Evolutionary conservation across 2,329 filamentous ascomycete species (phyloP).

Genomic region (Neofusicoccum ribis): DNA sequence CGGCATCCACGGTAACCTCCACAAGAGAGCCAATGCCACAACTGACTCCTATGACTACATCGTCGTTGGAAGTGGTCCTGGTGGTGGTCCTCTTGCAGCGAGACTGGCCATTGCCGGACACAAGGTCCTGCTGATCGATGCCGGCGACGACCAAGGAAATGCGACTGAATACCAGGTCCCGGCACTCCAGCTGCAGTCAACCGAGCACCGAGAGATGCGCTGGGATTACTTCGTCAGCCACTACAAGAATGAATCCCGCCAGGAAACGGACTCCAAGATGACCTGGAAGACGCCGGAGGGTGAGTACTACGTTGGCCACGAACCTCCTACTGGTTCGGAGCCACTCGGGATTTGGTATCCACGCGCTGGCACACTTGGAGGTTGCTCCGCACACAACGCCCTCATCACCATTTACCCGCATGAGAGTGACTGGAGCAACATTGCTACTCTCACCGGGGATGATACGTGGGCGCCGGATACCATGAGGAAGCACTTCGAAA

Average conservation of each 20-base stretch:
- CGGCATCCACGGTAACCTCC: too few species aligned
- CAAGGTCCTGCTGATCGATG: constrained; percentile 61
- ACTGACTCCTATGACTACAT: constrained; percentile 57
- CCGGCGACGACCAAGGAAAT: constrained; percentile 58
- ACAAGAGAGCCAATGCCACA: too few species aligned
- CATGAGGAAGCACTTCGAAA: constrained; percentile 59
- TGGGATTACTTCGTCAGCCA: constrained; percentile 68
- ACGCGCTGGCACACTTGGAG: constrained; percentile 57
- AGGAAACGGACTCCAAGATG: constrained; percentile 61
- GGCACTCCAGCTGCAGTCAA: constrained; percentile 54
- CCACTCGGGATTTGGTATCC: constrained; percentile 60
- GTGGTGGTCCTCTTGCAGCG: constrained; percentile 59
- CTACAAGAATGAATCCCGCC: constrained; percentile 56
- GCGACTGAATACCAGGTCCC: constrained; percentile 53
- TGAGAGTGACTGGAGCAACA: constrained; percentile 61
- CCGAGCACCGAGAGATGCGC: constrained; percentile 56
- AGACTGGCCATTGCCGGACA: constrained; percentile 60
- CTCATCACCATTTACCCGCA: constrained; percentile 59
- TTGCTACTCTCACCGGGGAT: constrained; percentile 61
- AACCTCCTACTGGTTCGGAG: constrained; percentile 54
- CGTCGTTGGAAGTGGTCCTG: constrained; percentile 61
- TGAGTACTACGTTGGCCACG: constrained; percentile 53
- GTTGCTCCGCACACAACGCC: constrained; percentile 63
- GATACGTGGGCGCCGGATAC: constrained; percentile 57
- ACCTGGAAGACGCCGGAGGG: constrained; percentile 56